Evolutionary conservation across 2,329 filamentous ascomycete genomes (phyloP).

Genomic region (Penicillium oxalicum): DNA sequence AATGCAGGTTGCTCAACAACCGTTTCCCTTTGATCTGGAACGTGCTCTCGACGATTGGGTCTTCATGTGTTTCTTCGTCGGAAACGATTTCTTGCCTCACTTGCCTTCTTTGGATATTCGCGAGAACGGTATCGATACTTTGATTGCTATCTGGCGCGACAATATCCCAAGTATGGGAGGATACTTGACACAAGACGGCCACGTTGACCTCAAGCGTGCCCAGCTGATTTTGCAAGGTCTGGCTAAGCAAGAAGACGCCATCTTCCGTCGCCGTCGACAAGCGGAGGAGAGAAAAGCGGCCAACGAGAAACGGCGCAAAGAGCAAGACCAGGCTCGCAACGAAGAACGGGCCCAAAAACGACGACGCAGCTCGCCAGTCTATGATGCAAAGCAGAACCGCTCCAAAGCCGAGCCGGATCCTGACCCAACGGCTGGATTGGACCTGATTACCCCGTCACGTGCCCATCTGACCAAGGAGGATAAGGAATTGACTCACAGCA

Average conservation of each 20-base stretch:
- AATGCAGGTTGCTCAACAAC: constrained; percentile 72
- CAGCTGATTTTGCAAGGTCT: constrained; percentile 84
- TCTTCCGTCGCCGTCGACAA: constrained; percentile 83
- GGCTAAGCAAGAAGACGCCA: constrained; percentile 86
- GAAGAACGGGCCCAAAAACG: constrained; percentile 39
- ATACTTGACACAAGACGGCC: constrained; percentile 91
- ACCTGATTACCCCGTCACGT: constrained; percentile 53
- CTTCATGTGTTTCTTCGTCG: constrained; percentile 98
- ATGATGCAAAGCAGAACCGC: constrained; percentile 27
- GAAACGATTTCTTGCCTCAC: constrained; percentile 97
- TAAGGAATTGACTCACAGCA: constrained; percentile 70
- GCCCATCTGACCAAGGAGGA: constrained; percentile 52
- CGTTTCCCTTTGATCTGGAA: constrained; percentile 88
- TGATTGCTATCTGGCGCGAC: constrained; percentile 95
- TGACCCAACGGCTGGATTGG: constrained; percentile 44
- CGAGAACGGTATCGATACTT: constrained; percentile 92
- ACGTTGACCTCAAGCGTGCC: constrained; percentile 77
- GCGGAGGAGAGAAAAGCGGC: constrained; percentile 78
- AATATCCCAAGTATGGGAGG: constrained; percentile 88
- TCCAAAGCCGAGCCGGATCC: constrained; percentile 23
- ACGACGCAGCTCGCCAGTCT: constrained; percentile 42
- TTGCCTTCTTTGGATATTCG: constrained; percentile 95
- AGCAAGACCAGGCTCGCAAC: constrained; percentile 57
- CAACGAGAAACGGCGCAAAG: constrained; percentile 68
- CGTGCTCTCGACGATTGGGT: constrained; percentile 96